These are phyloP conservation scores for Penicillium capsulatum DNA, from an alignment of 2,329 filamentous ascomycete species.

Conservation along the genomic window DNA sequence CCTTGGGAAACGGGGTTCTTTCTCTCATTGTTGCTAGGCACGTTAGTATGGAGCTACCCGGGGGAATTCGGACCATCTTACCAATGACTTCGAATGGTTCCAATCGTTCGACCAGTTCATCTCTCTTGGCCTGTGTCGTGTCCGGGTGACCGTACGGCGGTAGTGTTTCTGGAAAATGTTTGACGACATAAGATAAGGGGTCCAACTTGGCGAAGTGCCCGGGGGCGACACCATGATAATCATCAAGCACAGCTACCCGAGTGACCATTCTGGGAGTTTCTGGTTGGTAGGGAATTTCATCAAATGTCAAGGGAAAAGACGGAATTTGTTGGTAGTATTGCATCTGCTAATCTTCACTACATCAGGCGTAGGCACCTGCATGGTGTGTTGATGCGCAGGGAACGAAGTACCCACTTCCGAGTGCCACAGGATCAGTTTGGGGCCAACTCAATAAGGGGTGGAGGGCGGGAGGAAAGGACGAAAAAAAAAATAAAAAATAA, in stretches of 20 bases:
- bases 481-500: no score
- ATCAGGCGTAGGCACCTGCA: background rate
- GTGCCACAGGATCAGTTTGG: no score
- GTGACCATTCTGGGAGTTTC: background rate
- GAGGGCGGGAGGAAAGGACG: no score
- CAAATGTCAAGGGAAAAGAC: background rate
- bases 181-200: background rate
- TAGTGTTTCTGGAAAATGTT: background rate
- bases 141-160: background rate
- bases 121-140: conserved; percentile 1
- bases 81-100: background rate
- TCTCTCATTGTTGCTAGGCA: conserved; percentile 1
- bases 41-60: background rate
- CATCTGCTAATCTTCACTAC: background rate
- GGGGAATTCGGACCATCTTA: background rate
- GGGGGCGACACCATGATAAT: background rate
- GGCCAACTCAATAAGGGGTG: no score
- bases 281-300: background rate
- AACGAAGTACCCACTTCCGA: no score
- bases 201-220: conserved; percentile 1
- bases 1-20: conserved; percentile 1
- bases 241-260: conserved; percentile 1
- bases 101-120: background rate
- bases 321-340: background rate
- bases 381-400: no score